A percentile compares a stretch with the other conserved stretches of the same genome.
These are phyloP conservation scores for Tulasnella sp. DNA, from an alignment of 768 basidiomycete species.

Conservation along the genomic window DNA sequence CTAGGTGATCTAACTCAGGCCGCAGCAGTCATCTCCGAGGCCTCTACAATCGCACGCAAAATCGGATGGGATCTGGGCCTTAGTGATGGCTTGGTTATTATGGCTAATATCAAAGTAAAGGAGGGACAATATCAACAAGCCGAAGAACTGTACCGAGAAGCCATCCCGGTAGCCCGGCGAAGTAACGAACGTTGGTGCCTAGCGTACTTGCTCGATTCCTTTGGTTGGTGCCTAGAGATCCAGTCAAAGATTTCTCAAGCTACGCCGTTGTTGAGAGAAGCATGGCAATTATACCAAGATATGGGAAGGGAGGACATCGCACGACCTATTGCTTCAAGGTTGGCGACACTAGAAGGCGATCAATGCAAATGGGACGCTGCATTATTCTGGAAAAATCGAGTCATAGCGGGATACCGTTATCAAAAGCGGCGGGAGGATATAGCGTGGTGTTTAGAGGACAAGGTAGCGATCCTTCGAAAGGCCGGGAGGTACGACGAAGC, in stretches of 20 bases:
- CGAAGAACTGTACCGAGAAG: neutral
- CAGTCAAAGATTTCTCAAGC: neutral
- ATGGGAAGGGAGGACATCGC: neutral
- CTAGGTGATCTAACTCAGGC: neutral
- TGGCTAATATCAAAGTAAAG: neutral
- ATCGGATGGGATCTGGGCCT: neutral
- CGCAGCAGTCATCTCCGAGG: neutral
- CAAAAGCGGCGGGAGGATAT: neutral
- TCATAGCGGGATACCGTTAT: neutral
- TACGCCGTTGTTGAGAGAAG: neutral
- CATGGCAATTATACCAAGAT: neutral
- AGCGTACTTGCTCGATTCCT: neutral
- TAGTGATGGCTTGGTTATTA: neutral
- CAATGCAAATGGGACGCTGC: neutral
- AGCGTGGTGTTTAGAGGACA: neutral
- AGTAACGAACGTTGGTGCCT: neutral
- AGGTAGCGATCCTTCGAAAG: neutral
- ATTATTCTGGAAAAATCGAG: neutral
- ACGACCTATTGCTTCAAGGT: neutral
- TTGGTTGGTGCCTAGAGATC: neutral
- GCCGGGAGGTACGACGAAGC: neutral
- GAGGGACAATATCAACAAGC: neutral
- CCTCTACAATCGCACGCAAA: neutral
- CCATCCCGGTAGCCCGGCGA: neutral
- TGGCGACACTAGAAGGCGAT: neutral